These are phyloP conservation scores for Aspergillus neoniger DNA, from an alignment of 2,329 filamentous ascomycete genomes.

Conservation along the genomic window DNA sequence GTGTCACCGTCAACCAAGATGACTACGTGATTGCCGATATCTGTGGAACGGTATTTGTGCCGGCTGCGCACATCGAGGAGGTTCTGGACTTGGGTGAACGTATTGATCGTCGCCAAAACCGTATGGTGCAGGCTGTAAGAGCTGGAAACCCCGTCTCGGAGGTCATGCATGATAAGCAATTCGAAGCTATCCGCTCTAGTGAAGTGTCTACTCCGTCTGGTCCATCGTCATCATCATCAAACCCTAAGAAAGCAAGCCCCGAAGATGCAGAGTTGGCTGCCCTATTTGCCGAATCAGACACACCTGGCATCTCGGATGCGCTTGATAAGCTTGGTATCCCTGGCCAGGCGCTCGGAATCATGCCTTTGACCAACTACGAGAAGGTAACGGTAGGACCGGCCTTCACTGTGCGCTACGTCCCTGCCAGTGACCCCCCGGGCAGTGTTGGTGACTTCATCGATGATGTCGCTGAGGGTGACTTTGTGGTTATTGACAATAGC, in stretches of 20 bases:
- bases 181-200: slow-evolving; percentile 18
- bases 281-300: slow-evolving; percentile 22
- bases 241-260: slow-evolving; percentile 11
- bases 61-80: slow-evolving; percentile 19
- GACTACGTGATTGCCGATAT: slow-evolving; percentile 26
- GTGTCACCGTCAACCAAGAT: slow-evolving; percentile 19
- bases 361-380: slow-evolving; percentile 28
- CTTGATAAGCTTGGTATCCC: slow-evolving; percentile 25
- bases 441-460: slow-evolving; percentile 39
- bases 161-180: slow-evolving; percentile 25
- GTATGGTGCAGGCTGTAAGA: slow-evolving; percentile 24
- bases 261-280: slow-evolving; percentile 22
- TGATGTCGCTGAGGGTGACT: slow-evolving; percentile 32
- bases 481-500: slow-evolving; percentile 38
- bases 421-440: slow-evolving; percentile 22
- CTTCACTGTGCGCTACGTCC: slow-evolving; percentile 36
- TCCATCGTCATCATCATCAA: not conserved
- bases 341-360: slow-evolving; percentile 22
- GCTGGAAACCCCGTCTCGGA: slow-evolving; percentile 20
- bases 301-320: slow-evolving; percentile 24
- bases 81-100: slow-evolving; percentile 18
- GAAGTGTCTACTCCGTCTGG: not conserved
- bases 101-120: slow-evolving; percentile 19
- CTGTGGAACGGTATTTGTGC: slow-evolving; percentile 23
- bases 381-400: slow-evolving; percentile 35